A percentile compares a stretch with the other conserved stretches of the same genome.
Conservation (phyloP, 352 stramenopile species). For the Phytophthora rubi region DNA sequence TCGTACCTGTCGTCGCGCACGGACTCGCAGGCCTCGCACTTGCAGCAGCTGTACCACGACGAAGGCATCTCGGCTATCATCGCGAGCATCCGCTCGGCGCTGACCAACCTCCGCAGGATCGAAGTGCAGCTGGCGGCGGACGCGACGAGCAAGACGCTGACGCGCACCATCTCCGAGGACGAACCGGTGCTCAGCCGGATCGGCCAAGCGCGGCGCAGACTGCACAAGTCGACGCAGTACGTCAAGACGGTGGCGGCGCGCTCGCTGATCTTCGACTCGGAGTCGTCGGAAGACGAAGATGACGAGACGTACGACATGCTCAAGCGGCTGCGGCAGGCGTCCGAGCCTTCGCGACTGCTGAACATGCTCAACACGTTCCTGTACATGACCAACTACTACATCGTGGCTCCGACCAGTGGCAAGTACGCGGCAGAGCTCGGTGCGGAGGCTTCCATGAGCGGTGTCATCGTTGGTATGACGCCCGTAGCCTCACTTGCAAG, state of each 20-base stretch:
- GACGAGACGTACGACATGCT: slow-evolving; percentile 70
- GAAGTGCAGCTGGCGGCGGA: slow-evolving; percentile 51
- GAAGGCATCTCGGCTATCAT: slow-evolving; percentile 91
- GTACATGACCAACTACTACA: slow-evolving; percentile 99
- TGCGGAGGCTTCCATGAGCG: slow-evolving; percentile 88
- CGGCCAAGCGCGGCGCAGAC: slow-evolving; percentile 58
- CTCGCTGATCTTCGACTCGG: slow-evolving; percentile 82
- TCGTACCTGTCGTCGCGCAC: slow-evolving; percentile 83
- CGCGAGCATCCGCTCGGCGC: slow-evolving; percentile 72
- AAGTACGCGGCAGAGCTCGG: slow-evolving; percentile 93
- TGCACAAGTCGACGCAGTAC: slow-evolving; percentile 87
- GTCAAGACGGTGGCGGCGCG: slow-evolving; percentile 84
- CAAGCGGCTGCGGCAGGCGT: slow-evolving; percentile 52
- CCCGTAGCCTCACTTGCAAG: slow-evolving; percentile 94
- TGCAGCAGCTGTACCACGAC: slow-evolving; percentile 88
- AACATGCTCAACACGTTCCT: slow-evolving; percentile 96
- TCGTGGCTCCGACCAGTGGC: slow-evolving; percentile 94
- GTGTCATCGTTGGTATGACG: slow-evolving; percentile 97
- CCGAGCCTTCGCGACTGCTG: slow-evolving; percentile 81
- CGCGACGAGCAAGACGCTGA: slow-evolving; percentile 33
- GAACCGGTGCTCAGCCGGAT: slow-evolving; percentile 82
- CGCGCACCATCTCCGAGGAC: slow-evolving; percentile 74
- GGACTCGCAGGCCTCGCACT: slow-evolving; percentile 82
- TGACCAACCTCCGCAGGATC: slow-evolving; percentile 63
- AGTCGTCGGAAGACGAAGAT: slow-evolving; percentile 86